Conservation (phyloP, 1,139 yeast species). For the Scheffersomyces quercinus region DNA sequence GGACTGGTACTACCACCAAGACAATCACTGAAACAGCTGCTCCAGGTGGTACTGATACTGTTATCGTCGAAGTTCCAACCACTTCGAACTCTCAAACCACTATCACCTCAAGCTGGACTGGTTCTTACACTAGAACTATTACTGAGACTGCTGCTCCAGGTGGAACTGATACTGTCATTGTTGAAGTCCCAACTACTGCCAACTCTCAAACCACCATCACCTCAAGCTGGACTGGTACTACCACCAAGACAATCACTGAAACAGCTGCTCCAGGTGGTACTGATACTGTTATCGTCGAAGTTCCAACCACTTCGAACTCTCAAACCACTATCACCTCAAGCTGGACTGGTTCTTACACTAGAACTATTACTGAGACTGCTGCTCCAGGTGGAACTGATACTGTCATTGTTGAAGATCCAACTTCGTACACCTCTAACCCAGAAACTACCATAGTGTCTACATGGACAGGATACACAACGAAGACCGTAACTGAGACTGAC, state of each 20-base stretch:
- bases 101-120: neutral
- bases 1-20: constrained; percentile 7
- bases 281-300: constrained; percentile 12
- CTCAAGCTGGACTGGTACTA: neutral
- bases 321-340: constrained; percentile 7
- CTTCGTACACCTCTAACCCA: constrained; percentile 13
- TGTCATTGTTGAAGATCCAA: constrained; percentile 7
- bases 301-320: constrained; percentile 7
- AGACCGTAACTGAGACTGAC: constrained; percentile 1
- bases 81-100: constrained; percentile 8
- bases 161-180: constrained; percentile 8
- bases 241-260: neutral
- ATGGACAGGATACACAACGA: constrained; percentile 10
- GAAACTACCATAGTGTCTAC: constrained; percentile 7
- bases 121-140: constrained; percentile 4
- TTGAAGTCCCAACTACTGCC: constrained; percentile 8
- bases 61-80: constrained; percentile 6
- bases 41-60: constrained; percentile 9
- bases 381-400: constrained; percentile 9
- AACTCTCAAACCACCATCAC: constrained; percentile 3
- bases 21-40: constrained; percentile 3
- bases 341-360: constrained; percentile 12
- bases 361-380: constrained; percentile 6
- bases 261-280: constrained; percentile 6
- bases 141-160: constrained; percentile 8